These are phyloP conservation scores for Omphalea diandra DNA, from an alignment of 441 rosid species.

Conservation along the genomic window DNA sequence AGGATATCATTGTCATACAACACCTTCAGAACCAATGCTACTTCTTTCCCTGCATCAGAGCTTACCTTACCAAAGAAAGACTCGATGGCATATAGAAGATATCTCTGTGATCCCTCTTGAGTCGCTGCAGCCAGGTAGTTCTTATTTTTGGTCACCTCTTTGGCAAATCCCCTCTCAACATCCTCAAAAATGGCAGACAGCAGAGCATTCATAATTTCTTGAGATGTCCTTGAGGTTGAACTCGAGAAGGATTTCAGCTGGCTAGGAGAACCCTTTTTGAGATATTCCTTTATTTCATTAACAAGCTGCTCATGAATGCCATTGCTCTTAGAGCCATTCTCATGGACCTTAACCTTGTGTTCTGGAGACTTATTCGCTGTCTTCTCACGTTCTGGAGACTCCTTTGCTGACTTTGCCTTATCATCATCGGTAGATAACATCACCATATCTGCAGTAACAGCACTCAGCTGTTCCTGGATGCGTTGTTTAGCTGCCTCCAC, in stretches of 20 bases:
- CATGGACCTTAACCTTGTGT: constrained; percentile 19
- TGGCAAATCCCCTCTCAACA: constrained; percentile 53
- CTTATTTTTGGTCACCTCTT: constrained; percentile 66
- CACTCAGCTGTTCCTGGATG: constrained; percentile 74
- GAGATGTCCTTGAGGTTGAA: constrained; percentile 51
- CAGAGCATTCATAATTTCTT: constrained; percentile 55
- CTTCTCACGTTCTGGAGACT: constrained; percentile 24
- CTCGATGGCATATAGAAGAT: constrained; percentile 49
- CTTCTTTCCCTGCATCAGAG: constrained; percentile 52
- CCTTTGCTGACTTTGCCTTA: constrained; percentile 42
- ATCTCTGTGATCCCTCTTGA: constrained; percentile 49
- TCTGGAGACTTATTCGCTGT: constrained; percentile 28
- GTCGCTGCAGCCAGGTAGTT: constrained; percentile 52
- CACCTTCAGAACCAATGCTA: constrained; percentile 60
- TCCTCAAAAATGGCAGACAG: constrained; percentile 56
- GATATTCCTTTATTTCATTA: constrained; percentile 45
- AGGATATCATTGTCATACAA: constrained; percentile 68
- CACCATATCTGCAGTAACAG: constrained; percentile 89
- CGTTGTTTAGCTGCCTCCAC: constrained; percentile 79
- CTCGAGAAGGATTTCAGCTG: constrained; percentile 48
- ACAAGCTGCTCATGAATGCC: constrained; percentile 33
- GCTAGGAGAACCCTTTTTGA: constrained; percentile 45
- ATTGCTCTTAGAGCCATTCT: constrained; percentile 30
- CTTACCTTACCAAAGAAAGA: constrained; percentile 45
- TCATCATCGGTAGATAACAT: constrained; percentile 62